Percentiles rank a stretch among this genome's conserved stretches.
These are phyloP conservation scores for Tetrapisispora fleetii DNA, from an alignment of 805 yeast species.

Conservation along the genomic window DNA sequence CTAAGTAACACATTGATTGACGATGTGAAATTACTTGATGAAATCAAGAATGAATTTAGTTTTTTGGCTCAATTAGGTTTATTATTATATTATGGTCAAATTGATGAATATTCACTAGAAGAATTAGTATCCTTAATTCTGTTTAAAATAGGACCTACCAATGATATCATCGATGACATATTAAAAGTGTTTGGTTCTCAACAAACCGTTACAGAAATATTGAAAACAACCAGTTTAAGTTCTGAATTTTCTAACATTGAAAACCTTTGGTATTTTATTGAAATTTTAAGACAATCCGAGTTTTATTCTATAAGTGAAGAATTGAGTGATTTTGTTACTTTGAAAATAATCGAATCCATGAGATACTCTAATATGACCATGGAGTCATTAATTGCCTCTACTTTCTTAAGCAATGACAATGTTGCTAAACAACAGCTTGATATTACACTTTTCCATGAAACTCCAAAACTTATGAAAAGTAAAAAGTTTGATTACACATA, in stretches of 20 bases:
- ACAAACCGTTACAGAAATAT: conserved; percentile 8
- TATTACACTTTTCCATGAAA: conserved; percentile 19
- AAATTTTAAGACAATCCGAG: conserved; percentile 33
- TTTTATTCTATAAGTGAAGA: conserved; percentile 17
- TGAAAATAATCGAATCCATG: conserved; percentile 43
- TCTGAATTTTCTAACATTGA: conserved; percentile 27
- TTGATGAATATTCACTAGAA: conserved; percentile 29
- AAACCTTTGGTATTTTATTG: conserved; percentile 44
- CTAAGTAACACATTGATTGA: conserved; percentile 43
- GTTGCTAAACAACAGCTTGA: conserved; percentile 35
- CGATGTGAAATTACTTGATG: conserved; percentile 19
- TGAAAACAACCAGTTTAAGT: conserved; percentile 7
- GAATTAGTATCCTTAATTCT: conserved; percentile 24
- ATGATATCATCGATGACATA: conserved; percentile 8
- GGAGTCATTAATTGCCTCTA: conserved; percentile 54
- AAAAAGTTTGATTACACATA: conserved; percentile 13
- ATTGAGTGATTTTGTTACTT: conserved; percentile 32
- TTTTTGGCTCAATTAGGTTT: conserved; percentile 60
- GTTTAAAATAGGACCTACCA: conserved; percentile 6
- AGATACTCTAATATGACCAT: conserved; percentile 38
- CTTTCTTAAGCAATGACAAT: conserved; percentile 44
- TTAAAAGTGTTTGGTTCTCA: conserved; percentile 14
- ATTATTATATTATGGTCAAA: conserved; percentile 52
- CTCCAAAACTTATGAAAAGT: conserved; percentile 7
- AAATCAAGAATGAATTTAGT: conserved; percentile 38